Base-by-base conservation (phyloP, 176 grass and related monocot genomes). In the Lolium perenne region DNA sequence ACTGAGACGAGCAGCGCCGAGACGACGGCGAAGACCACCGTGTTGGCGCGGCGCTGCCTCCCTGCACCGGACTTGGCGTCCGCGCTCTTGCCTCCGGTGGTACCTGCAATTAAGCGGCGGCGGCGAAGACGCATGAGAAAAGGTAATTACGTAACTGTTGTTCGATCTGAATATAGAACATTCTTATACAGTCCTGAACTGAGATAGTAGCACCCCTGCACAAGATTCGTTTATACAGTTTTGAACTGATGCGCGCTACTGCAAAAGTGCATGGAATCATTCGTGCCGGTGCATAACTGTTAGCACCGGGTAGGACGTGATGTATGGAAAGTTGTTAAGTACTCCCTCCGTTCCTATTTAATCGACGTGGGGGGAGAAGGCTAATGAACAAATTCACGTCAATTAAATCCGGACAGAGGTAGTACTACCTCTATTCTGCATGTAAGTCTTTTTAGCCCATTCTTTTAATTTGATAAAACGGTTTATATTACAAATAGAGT, bases 11-110 rank as follows among this genome's bases (percentile, higher is more conserved):
- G 47, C 65, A 90, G 38, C 17, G 60, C 80, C 41, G 77, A 46
- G n/a, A 26, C 60, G 85, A 85, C 69, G 62, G 20, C 21, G 81
- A 76, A 50, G 77, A 70, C 0, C 50, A 59, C 10, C 81, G 25
- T 3, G 81, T 6, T 14, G 65, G 0, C 0, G 26, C n/a, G 0
- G 26, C 50, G 45, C 57, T 23, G 76, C 16, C 61, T 50, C 59
- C 12, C 58, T 7, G 49, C 48, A 0, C 22, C 72, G 72, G 72
- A 50, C 47, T 25, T 50, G 0, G 72, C 47, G 48, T 75, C 23
- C 4, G 88, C 17, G 83, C 84, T 82, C 73, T 72, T 83, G 63
- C 79, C 84, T 10, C 49, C 76, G 0, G 81, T 4, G 53, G 61
- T 67, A 38, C 89, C 89, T 91, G 89, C 65, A 35, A 7, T 54